Conservation (phyloP, 192 early-diverging fungal genomes). For the Bifiguratus adelaidae region DNA sequence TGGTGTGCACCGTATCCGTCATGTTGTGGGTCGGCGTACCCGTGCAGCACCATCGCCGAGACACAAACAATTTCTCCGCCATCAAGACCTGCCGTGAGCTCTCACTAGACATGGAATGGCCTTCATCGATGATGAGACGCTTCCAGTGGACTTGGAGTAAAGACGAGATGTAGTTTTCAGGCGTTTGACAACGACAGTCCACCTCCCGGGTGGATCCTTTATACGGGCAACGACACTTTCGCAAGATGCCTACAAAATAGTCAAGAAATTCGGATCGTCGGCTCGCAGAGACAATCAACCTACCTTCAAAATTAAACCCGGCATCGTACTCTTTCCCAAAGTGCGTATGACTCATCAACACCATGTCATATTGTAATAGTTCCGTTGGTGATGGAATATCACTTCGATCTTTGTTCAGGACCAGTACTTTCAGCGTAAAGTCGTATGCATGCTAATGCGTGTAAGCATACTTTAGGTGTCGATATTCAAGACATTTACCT, state of each 20-base stretch:
- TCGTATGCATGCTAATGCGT: slow-evolving; percentile 42
- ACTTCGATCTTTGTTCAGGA: slow-evolving; percentile 26
- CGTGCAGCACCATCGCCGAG: slow-evolving; percentile 63
- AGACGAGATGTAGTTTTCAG: slow-evolving; percentile 41
- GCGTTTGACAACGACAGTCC: slow-evolving; percentile 10
- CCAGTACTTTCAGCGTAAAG: slow-evolving; percentile 22
- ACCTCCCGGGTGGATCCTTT: slow-evolving; percentile 21
- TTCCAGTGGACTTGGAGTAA: slow-evolving; percentile 67
- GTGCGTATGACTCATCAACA: slow-evolving; percentile 54
- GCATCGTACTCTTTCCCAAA: slow-evolving; percentile 51
- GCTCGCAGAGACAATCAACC: slow-evolving; percentile 10
- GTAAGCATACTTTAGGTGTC: slow-evolving; percentile 11
- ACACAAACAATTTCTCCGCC: slow-evolving; percentile 43
- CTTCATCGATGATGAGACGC: slow-evolving; percentile 76
- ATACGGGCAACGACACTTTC: slow-evolving; percentile 19
- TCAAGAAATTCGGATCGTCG: not conserved
- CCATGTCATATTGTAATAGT: slow-evolving; percentile 55
- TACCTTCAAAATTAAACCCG: slow-evolving; percentile 14
- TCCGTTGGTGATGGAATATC: slow-evolving; percentile 32
- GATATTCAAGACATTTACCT: slow-evolving; percentile 24
- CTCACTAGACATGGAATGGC: slow-evolving; percentile 54
- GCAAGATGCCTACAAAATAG: slow-evolving; percentile 6
- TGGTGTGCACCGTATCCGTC: slow-evolving; percentile 22
- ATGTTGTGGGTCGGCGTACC: slow-evolving; percentile 59
- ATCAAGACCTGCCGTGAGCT: slow-evolving; percentile 30